Percentiles rank a stretch among this genome's conserved stretches.
These are phyloP conservation scores for Trichoderma simmonsii DNA, from an alignment of 2,329 filamentous ascomycete species.

Conservation along the genomic window DNA sequence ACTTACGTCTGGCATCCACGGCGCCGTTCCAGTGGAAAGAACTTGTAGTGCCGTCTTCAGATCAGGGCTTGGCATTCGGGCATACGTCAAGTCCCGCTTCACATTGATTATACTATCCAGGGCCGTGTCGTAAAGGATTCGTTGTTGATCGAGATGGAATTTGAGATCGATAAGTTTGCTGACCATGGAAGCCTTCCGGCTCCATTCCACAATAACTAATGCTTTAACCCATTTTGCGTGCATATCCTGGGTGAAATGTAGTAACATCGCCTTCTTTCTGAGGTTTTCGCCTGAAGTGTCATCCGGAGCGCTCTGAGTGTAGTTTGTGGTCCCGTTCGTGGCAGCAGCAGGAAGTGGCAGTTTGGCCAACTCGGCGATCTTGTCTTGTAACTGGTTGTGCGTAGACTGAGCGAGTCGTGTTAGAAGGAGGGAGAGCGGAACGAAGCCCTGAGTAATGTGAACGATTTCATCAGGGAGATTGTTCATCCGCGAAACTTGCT, in stretches of 20 bases:
- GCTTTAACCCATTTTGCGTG: slow-evolving; percentile 91
- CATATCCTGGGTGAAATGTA: slow-evolving; percentile 75
- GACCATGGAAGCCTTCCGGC: slow-evolving; percentile 72
- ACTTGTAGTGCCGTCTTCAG: slow-evolving; percentile 85
- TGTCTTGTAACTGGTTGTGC: slow-evolving; percentile 71
- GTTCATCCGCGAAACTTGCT: slow-evolving; percentile 45
- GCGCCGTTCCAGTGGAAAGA: slow-evolving; percentile 71
- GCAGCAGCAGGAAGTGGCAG: slow-evolving; percentile 55
- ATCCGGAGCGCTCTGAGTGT: slow-evolving; percentile 38
- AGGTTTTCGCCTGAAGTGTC: slow-evolving; percentile 64
- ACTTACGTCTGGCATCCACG: slow-evolving; percentile 75
- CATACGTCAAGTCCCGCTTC: slow-evolving; percentile 68
- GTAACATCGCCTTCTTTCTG: slow-evolving; percentile 69
- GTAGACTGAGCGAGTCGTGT: slow-evolving; percentile 78
- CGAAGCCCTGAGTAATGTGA: slow-evolving; percentile 73
- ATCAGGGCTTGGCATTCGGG: slow-evolving; percentile 84
- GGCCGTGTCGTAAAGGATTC: slow-evolving; percentile 56
- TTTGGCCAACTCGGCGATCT: slow-evolving; percentile 67
- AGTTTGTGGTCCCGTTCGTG: slow-evolving; percentile 49
- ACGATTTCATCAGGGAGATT: slow-evolving; percentile 59
- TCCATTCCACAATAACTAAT: slow-evolving; percentile 88
- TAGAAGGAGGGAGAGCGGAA: slow-evolving; percentile 72
- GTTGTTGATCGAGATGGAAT: slow-evolving; percentile 65
- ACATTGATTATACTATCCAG: slow-evolving; percentile 65
- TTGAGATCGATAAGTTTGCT: slow-evolving; percentile 86